Percentiles rank a stretch among this genome's conserved stretches.
These are phyloP conservation scores for Gossypium mustelinum DNA, from an alignment of 345 rosid genomes.

Conservation along the genomic window DNA sequence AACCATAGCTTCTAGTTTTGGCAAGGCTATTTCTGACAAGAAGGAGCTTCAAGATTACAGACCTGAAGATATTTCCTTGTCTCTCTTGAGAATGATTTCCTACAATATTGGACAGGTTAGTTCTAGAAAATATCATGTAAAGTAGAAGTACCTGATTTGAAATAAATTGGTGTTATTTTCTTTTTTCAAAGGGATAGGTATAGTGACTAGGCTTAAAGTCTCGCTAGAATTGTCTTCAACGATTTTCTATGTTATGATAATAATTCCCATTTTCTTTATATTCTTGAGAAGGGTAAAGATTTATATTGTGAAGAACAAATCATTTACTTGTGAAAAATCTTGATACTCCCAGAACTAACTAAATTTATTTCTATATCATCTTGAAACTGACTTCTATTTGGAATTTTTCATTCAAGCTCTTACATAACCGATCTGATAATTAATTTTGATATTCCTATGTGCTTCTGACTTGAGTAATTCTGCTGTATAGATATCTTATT, in stretches of 20 bases:
- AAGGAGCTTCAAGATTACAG: constrained; percentile 91
- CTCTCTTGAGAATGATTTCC: constrained; percentile 97
- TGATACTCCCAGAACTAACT: background rate
- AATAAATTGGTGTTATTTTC: background rate
- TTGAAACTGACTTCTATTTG: background rate
- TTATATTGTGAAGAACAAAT: background rate
- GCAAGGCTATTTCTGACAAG: constrained; percentile 87
- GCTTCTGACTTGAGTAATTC: constrained; percentile 21
- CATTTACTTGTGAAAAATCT: background rate
- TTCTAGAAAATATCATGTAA: constrained; percentile 6
- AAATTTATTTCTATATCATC: background rate
- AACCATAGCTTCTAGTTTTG: constrained; percentile 98
- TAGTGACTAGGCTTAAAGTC: background rate
- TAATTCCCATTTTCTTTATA: background rate
- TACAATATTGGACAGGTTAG: constrained; percentile 96
- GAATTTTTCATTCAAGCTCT: background rate
- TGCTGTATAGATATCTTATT: constrained; percentile 65
- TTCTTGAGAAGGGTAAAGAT: constrained; percentile 2
- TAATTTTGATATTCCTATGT: background rate
- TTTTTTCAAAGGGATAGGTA: background rate
- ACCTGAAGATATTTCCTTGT: constrained; percentile 93
- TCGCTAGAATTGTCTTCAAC: background rate
- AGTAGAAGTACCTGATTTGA: background rate
- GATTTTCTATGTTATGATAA: background rate
- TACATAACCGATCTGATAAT: background rate